Evolutionary conservation across 306 rosid genomes (phyloP).

Genomic region (Ormosia emarginata): DNA sequence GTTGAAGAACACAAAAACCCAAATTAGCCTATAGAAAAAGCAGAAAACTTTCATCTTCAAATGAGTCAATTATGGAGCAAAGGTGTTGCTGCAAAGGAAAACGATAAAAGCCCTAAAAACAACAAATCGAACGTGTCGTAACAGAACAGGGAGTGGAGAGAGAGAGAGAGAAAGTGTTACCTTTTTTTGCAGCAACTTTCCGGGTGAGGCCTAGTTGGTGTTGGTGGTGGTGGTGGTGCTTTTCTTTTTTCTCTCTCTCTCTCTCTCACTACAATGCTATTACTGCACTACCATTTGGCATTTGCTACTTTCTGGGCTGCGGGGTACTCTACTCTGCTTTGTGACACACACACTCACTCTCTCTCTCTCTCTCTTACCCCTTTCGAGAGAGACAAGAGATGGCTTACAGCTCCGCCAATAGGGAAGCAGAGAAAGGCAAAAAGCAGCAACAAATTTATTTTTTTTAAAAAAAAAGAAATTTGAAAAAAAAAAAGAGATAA

Average conservation of each 20-base stretch:
- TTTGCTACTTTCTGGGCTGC: constrained; percentile 38
- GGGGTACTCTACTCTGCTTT: constrained; percentile 21
- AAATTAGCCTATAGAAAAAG: constrained; percentile 20
- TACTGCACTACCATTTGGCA: constrained; percentile 26
- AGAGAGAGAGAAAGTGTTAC: constrained; percentile 26
- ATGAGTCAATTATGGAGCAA: constrained; percentile 26
- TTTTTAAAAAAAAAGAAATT: neutral
- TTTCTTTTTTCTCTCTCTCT: neutral
- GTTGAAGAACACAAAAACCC: neutral
- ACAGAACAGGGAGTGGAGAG: constrained; percentile 20
- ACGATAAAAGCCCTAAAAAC: constrained; percentile 42
- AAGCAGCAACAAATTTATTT: neutral
- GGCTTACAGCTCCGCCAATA: constrained; percentile 54
- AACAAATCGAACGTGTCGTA: constrained; percentile 36
- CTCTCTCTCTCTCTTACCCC: neutral
- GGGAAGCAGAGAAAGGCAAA: constrained; percentile 31
- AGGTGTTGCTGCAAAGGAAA: constrained; percentile 30
- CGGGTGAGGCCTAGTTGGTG: constrained; percentile 66
- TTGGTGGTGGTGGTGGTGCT: constrained; percentile 29
- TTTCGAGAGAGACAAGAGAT: constrained; percentile 44
- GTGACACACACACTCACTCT: constrained; percentile 3
- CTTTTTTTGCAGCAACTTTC: constrained; percentile 69
- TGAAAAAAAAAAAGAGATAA: neutral
- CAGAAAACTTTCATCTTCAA: neutral
- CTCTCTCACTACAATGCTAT: constrained; percentile 25